phyloP scores from a whole-genome alignment of 176 grass and related monocot genomes.

The Aegilops tauschii region DNA sequence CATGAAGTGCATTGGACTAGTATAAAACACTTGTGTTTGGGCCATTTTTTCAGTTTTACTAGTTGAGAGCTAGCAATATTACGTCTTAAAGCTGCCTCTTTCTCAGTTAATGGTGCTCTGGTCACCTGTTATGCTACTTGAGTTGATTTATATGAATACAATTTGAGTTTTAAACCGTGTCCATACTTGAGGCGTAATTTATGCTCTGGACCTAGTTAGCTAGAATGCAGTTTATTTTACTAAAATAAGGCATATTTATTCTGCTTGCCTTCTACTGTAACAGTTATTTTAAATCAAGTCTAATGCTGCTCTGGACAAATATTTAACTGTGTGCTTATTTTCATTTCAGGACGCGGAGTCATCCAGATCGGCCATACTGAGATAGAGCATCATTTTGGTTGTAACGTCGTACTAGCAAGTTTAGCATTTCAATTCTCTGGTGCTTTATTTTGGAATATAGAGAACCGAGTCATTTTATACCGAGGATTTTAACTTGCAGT shows the following conservation, averaged over 20 bases:
- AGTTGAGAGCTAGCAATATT: not conserved
- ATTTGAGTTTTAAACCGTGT: not conserved
- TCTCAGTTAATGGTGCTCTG: not conserved
- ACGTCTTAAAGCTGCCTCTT: not conserved
- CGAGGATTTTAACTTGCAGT: not conserved
- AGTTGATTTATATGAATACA: not conserved
- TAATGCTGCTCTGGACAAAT: not conserved
- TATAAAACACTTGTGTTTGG: not conserved
- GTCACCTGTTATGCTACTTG: not conserved
- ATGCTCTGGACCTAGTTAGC: not conserved
- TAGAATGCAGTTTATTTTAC: not conserved
- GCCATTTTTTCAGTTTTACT: not conserved
- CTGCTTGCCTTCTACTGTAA: not conserved
- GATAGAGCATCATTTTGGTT: conserved; percentile 23
- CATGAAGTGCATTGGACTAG: not conserved
- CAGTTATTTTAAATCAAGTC: not conserved
- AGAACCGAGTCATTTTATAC: conserved; percentile 17
- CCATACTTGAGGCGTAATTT: not conserved
- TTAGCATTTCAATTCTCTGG: conserved; percentile 25
- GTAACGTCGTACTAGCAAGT: not conserved
- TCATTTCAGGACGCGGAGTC: conserved; percentile 40
- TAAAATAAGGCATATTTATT: not conserved
- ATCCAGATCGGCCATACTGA: conserved; percentile 8
- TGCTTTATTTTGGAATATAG: conserved; percentile 30
- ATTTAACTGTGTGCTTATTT: conserved; percentile 9